Evolutionary conservation across 257 asterid genomes (phyloP).

Genomic region (Pogostemon cablin): DNA sequence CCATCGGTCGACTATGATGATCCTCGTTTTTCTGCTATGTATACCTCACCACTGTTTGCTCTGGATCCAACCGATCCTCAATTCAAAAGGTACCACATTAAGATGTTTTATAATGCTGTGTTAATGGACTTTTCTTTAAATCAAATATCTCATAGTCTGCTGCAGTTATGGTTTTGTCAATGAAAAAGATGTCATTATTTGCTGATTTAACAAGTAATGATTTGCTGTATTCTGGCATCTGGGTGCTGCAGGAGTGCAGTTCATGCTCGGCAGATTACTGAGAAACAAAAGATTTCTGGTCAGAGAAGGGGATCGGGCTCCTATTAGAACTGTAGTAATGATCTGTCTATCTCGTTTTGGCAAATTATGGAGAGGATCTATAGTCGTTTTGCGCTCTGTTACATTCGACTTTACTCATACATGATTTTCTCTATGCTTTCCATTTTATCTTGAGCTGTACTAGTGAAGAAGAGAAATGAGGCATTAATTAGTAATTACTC

Average conservation of each 20-base stretch:
- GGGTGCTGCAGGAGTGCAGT: constrained; percentile 41
- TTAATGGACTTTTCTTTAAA: too few relatives aligned
- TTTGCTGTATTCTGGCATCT: background rate
- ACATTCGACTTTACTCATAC: too few relatives aligned
- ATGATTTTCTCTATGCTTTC: too few relatives aligned
- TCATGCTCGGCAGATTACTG: constrained; percentile 38
- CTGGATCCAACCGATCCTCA: constrained; percentile 98
- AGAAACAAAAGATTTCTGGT: constrained; percentile 30
- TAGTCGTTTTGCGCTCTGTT: too few relatives aligned
- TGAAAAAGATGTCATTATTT: background rate
- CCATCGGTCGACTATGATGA: constrained; percentile 64
- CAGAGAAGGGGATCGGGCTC: background rate
- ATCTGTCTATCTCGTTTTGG: background rate
- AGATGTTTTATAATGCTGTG: background rate
- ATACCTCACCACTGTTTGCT: constrained; percentile 65
- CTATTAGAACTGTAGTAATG: background rate
- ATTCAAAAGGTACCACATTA: constrained; percentile 69
- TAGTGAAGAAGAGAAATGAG: too few relatives aligned
- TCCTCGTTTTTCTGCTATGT: constrained; percentile 72
- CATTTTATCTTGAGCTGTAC: too few relatives aligned
- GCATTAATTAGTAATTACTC: too few relatives aligned
- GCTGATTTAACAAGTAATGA: background rate
- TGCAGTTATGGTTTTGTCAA: too few relatives aligned
- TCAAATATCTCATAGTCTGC: too few relatives aligned
- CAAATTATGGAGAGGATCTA: background rate